Evolutionary conservation across 768 basidiomycete genomes (phyloP).

Genomic region (Serendipita indica): DNA sequence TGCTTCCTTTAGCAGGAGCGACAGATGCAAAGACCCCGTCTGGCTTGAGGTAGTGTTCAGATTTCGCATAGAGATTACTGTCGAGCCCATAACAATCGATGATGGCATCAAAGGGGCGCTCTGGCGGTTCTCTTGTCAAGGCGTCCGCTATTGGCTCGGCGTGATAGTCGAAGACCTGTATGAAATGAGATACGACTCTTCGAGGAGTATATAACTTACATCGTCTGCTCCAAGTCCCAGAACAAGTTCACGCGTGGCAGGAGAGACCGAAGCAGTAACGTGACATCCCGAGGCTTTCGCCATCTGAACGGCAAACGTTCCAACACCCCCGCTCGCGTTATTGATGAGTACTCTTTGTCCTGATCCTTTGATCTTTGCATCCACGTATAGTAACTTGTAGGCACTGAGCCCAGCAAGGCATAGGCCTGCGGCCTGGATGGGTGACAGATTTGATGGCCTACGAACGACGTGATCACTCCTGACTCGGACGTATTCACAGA

Average conservation of each 20-base stretch:
- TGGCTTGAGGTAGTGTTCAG: constrained; percentile 38
- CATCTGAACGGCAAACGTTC: constrained; percentile 55
- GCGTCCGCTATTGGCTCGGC: constrained; percentile 33
- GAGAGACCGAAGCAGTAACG: constrained; percentile 46
- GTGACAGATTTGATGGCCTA: constrained; percentile 37
- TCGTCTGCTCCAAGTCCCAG: constrained; percentile 49
- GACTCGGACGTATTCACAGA: constrained; percentile 43
- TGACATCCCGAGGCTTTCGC: constrained; percentile 48
- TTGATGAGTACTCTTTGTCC: constrained; percentile 53
- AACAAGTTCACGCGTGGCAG: constrained; percentile 43
- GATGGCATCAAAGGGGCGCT: constrained; percentile 40
- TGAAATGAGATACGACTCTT: neutral
- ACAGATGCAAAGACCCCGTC: constrained; percentile 40
- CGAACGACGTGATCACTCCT: constrained; percentile 27
- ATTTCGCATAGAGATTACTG: constrained; percentile 34
- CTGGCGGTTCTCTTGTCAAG: constrained; percentile 31
- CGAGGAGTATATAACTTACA: constrained; percentile 23
- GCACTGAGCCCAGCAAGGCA: constrained; percentile 45
- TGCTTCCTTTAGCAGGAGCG: constrained; percentile 30
- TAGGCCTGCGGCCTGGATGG: constrained; percentile 46
- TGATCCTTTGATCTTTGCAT: constrained; percentile 36
- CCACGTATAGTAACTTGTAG: constrained; percentile 36
- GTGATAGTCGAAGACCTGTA: constrained; percentile 48
- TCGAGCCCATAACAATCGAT: constrained; percentile 45
- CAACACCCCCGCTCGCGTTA: constrained; percentile 55